A percentile compares a stretch with the other conserved stretches of the same genome.
Evolutionary conservation across 345 rosid genomes (phyloP).

Genomic region (Brassica incana): DNA sequence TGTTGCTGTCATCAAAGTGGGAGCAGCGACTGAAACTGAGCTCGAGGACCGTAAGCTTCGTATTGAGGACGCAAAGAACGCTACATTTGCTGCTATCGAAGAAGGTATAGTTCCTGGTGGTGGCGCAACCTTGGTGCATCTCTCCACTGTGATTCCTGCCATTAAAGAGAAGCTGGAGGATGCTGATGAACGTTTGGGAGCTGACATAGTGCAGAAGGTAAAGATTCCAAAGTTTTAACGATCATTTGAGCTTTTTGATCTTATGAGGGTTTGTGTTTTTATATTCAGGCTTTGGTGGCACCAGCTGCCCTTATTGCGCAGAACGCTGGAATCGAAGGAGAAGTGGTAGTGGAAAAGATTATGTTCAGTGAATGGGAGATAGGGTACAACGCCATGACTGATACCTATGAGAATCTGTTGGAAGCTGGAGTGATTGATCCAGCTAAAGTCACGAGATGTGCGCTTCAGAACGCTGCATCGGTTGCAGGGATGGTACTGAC

Average conservation of each 20-base stretch:
- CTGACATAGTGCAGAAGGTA: conserved; percentile 94
- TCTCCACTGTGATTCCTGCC: conserved; percentile 62
- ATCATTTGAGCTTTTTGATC: background rate
- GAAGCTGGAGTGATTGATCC: conserved; percentile 95
- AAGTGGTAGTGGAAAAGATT: conserved; percentile 87
- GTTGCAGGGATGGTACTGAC: conserved; percentile 97
- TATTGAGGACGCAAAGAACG: conserved; percentile 96
- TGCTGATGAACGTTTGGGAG: conserved; percentile 83
- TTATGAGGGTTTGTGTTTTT: background rate
- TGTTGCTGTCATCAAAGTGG: conserved; percentile 95
- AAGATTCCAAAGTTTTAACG: conserved; percentile 5
- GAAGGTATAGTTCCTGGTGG: conserved; percentile 99
- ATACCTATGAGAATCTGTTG: conserved; percentile 79
- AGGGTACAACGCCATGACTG: conserved; percentile 94
- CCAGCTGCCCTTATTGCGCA: conserved; percentile 92
- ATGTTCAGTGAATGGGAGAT: conserved; percentile 79
- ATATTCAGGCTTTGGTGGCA: conserved; percentile 69
- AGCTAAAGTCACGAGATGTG: conserved; percentile 90
- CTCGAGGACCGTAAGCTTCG: conserved; percentile 95
- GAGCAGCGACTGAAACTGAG: conserved; percentile 99
- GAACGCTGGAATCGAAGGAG: conserved; percentile 93
- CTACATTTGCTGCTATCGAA: conserved; percentile 96
- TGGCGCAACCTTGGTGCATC: conserved; percentile 91
- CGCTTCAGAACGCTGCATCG: conserved; percentile 87
- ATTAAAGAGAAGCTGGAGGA: conserved; percentile 79